Base-by-base conservation (phyloP, 345 rosid genomes). In the Gynandropsis gynandra region DNA sequence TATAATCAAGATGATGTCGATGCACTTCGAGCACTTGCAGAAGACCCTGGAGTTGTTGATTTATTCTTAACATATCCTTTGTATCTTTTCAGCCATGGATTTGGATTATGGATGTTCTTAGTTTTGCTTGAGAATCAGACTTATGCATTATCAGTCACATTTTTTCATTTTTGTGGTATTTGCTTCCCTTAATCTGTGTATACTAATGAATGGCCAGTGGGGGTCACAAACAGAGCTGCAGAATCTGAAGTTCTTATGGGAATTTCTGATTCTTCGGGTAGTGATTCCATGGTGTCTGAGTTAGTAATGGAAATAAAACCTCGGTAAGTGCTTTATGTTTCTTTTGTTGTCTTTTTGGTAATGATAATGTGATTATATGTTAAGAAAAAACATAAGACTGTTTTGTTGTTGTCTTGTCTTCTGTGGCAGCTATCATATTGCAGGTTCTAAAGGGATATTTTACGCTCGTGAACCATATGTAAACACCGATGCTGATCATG, bases 121-220 rank as follows among this genome's bases (percentile, higher is more conserved):
- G 4, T 36, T 36, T 36, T 2, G 29, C 29, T 24, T 24, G 29
- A 5, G 29, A 24, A 24, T 7, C 11, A 36, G 13, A 9, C 13
- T 21, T 19, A 31, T 18, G 50, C 48, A 37, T 1, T 39, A 2
- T 45, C 41, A 29, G 16, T 31, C 11, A 13, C 1, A 37, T 7
- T 35, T n/a, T 34, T 59, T 4, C 1, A 19, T 2, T 56, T 13
- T 29, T 33, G 20, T 2, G 35, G 15, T 1, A 32, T 37, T 45
- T 65, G 74, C 51, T 4, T 56, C 76, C 75, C 95, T 80, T 84
- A 73, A 80, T 54, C 43, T 45, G 40, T 59, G 27, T 47, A 16
- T 53, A 90, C 96, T 80, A 90, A 90, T 65, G 96, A 82, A 67
- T 90, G 98, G 98, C 98, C 98, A 19, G 78, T 74, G 13, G 89